These are phyloP conservation scores for Plasmodium cynomolgi DNA, from an alignment of 169 alveolate genomes.

Conservation along the genomic window DNA sequence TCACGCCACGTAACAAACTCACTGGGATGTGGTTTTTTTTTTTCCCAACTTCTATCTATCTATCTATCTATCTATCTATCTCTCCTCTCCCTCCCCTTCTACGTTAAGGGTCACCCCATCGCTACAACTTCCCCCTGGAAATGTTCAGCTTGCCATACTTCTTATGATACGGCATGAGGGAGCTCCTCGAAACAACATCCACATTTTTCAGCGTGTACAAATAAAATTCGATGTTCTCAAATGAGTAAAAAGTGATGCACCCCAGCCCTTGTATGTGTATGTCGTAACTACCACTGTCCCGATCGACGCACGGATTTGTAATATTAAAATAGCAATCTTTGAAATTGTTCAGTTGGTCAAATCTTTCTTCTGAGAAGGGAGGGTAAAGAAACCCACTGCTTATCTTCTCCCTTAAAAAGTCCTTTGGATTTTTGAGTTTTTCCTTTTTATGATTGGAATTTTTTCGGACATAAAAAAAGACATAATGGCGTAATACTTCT, in stretches of 20 bases:
- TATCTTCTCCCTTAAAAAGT: constrained; percentile 47
- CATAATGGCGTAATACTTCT: constrained; percentile 27
- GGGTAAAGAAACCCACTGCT: constrained; percentile 68
- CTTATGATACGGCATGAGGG: constrained; percentile 67
- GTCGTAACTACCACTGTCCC: constrained; percentile 63
- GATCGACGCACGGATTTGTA: constrained; percentile 6
- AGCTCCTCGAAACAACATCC: constrained; percentile 37
- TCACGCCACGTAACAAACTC: not conserved
- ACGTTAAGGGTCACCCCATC: not conserved
- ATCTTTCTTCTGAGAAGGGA: constrained; percentile 55
- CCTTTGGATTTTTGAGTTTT: constrained; percentile 29
- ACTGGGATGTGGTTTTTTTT: not conserved
- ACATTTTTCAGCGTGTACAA: constrained; percentile 71
- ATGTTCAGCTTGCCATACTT: constrained; percentile 40
- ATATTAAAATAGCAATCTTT: constrained; percentile 63
- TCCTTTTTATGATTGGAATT: constrained; percentile 68
- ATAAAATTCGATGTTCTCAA: constrained; percentile 55
- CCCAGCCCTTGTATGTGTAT: constrained; percentile 73
- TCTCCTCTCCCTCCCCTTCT: not conserved
- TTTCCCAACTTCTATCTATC: not conserved
- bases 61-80: not conserved
- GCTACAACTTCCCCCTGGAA: not conserved
- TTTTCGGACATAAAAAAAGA: constrained; percentile 73
- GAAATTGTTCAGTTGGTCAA: constrained; percentile 34
- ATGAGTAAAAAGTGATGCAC: constrained; percentile 70